A percentile compares a stretch with the other conserved stretches of the same genome.
These are phyloP conservation scores for Viola odorata DNA, from an alignment of 345 rosid genomes.

Conservation along the genomic window DNA sequence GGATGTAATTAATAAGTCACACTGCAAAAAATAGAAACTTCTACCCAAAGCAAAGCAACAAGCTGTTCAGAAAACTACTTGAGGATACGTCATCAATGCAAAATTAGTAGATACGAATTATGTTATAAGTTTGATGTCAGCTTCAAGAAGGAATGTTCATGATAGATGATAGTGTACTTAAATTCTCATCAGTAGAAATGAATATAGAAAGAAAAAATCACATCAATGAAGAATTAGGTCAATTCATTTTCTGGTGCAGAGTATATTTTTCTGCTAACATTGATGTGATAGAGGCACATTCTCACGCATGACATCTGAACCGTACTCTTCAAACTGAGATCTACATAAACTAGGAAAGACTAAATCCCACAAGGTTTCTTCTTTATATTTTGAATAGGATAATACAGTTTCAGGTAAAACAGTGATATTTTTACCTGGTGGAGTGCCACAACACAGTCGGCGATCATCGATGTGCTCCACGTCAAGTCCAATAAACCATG, in stretches of 20 bases:
- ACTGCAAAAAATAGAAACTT: too few species aligned
- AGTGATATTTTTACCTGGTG: constrained; percentile 57
- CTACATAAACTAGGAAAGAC: neutral
- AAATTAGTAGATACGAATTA: too few species aligned
- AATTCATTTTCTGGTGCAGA: constrained; percentile 20
- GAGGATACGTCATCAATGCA: too few species aligned
- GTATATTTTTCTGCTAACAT: constrained; percentile 17
- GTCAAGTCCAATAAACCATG: constrained; percentile 98
- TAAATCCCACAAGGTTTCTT: neutral
- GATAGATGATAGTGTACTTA: too few species aligned
- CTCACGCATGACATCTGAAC: constrained; percentile 21
- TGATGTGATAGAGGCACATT: constrained; percentile 21
- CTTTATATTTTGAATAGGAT: neutral
- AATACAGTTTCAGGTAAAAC: neutral
- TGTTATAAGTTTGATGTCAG: too few species aligned
- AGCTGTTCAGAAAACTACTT: too few species aligned
- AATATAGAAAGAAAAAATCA: neutral
- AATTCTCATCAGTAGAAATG: too few species aligned
- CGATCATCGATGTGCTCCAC: constrained; percentile 89
- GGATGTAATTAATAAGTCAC: too few species aligned
- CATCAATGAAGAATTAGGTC: constrained; percentile 11
- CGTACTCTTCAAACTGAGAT: too few species aligned
- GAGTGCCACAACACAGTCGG: constrained; percentile 94
- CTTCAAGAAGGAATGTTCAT: too few species aligned
- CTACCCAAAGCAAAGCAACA: too few species aligned